A percentile compares a stretch with the other conserved stretches of the same genome.
Evolutionary conservation across 306 rosid genomes (phyloP).

Genomic region (Pachyrhizus erosus): DNA sequence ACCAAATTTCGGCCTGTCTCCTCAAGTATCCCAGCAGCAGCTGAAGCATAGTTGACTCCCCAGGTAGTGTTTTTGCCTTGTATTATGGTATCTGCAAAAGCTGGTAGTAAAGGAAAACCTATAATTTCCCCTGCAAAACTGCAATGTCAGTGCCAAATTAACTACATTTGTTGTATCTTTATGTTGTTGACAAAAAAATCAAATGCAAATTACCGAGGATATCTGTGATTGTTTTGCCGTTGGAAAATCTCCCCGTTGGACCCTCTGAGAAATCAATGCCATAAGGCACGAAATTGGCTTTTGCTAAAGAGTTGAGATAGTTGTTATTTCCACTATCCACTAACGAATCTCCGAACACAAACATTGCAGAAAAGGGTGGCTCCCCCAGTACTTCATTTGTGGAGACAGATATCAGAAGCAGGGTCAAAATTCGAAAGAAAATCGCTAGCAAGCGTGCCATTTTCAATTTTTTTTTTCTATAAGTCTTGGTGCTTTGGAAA

Average conservation of each 20-base stretch:
- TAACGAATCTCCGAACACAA: constrained; percentile 59
- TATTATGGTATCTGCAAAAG: constrained; percentile 32
- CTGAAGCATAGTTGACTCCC: constrained; percentile 57
- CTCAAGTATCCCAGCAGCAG: constrained; percentile 46
- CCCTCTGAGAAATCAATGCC: constrained; percentile 47
- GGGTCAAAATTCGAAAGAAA: constrained; percentile 32
- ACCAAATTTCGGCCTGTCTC: constrained; percentile 48
- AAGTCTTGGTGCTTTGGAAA: background rate
- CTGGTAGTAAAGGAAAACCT: constrained; percentile 49
- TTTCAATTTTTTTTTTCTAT: constrained; percentile 10
- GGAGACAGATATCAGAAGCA: constrained; percentile 23
- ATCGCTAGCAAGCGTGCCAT: background rate
- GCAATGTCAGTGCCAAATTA: constrained; percentile 22
- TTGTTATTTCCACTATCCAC: constrained; percentile 52
- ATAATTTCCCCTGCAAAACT: constrained; percentile 43
- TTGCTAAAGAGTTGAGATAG: constrained; percentile 43
- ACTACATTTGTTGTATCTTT: background rate
- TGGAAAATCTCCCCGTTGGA: constrained; percentile 49
- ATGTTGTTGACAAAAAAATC: background rate
- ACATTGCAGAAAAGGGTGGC: constrained; percentile 43
- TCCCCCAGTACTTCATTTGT: background rate
- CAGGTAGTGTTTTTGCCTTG: background rate
- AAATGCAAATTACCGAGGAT: constrained; percentile 44
- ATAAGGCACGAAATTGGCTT: constrained; percentile 47
- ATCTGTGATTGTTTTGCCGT: constrained; percentile 47